Percentiles rank a stretch among this genome's conserved stretches.
Conservation (phyloP, 176 grass and related monocot genomes). For the Guadua angustifolia region DNA sequence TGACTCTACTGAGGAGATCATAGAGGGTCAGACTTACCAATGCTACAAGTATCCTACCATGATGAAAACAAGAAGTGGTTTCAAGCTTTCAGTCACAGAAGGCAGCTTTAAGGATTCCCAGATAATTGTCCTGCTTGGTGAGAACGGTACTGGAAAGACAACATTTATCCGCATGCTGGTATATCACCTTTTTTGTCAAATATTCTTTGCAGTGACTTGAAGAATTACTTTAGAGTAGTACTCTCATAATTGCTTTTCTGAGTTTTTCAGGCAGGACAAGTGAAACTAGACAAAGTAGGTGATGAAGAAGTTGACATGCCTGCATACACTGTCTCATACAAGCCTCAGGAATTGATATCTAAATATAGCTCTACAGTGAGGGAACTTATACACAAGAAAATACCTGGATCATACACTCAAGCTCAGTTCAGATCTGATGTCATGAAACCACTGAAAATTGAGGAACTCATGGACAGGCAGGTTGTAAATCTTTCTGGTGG, state of each 20-base stretch:
- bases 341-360: slow-evolving; percentile 71
- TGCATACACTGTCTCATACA: slow-evolving; percentile 75
- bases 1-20: no score
- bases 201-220: not conserved
- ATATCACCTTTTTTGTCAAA: slow-evolving; percentile 25
- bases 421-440: slow-evolving; percentile 76
- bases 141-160: slow-evolving; percentile 83
- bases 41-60: slow-evolving; percentile 45
- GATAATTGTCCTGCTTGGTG: slow-evolving; percentile 80
- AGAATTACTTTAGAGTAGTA: not conserved
- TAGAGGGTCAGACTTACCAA: no score
- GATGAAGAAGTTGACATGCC: slow-evolving; percentile 67
- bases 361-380: slow-evolving; percentile 67
- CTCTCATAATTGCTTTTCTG: slow-evolving; percentile 11
- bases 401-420: slow-evolving; percentile 65
- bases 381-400: slow-evolving; percentile 64
- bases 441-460: slow-evolving; percentile 81
- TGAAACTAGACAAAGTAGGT: slow-evolving; percentile 62
- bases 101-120: slow-evolving; percentile 75
- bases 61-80: slow-evolving; percentile 62
- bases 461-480: slow-evolving; percentile 77
- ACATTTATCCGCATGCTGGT: slow-evolving; percentile 85
- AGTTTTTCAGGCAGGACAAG: slow-evolving; percentile 58
- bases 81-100: slow-evolving; percentile 61
- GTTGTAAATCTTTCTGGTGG: slow-evolving; percentile 68